Percentiles rank a stretch among this genome's conserved stretches.
Evolutionary conservation across 225 moss, liverwort and hornwort species (phyloP).

Genomic region (Pseudisothecium myosuroides): DNA sequence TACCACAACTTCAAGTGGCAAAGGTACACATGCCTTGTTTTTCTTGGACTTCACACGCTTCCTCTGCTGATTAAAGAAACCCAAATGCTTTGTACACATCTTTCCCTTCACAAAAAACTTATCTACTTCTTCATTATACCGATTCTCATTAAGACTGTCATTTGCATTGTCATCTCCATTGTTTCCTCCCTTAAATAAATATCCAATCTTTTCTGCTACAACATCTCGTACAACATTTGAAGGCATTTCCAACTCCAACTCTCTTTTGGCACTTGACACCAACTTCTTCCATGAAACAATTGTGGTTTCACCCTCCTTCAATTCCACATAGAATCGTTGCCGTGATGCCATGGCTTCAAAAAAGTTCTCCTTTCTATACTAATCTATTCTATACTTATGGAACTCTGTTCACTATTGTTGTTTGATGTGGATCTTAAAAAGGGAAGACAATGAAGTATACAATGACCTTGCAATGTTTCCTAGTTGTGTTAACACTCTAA

Average conservation of each 20-base stretch:
- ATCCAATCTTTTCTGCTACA: too few species aligned
- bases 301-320: neutral
- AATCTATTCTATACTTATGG: too few species aligned
- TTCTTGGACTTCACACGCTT: neutral
- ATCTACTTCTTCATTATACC: neutral
- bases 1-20: neutral
- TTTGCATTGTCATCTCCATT: neutral
- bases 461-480: neutral
- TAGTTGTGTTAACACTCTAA: neutral
- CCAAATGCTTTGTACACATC: too few species aligned
- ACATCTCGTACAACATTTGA: neutral
- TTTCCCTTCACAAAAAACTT: neutral
- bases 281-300: neutral
- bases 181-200: too few species aligned
- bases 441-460: neutral
- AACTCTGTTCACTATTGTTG: too few species aligned
- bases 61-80: fast-evolving
- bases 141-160: neutral
- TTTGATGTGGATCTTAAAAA: neutral
- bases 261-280: neutral
- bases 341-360: neutral
- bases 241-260: neutral
- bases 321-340: neutral
- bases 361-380: too few species aligned
- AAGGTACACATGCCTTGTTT: too few species aligned